These are phyloP conservation scores for Kuraishia borneana DNA, from an alignment of 805 yeast genomes.

Conservation along the genomic window DNA sequence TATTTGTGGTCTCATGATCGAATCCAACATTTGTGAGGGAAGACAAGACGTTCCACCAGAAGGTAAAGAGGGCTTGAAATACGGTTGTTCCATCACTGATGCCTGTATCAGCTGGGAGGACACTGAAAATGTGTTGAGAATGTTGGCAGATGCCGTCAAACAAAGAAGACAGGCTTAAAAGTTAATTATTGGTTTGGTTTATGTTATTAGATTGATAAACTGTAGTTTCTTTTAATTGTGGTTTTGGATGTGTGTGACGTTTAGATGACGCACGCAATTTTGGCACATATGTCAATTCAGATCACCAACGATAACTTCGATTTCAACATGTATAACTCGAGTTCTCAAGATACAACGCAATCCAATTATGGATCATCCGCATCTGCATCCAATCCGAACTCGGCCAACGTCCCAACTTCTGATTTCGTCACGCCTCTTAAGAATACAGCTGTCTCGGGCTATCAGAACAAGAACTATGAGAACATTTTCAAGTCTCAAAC, in stretches of 20 bases:
- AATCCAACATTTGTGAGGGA: constrained; percentile 85
- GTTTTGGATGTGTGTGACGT: not conserved
- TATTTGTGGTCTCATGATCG: constrained; percentile 93
- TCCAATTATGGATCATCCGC: not conserved
- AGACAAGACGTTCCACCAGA: constrained; percentile 67
- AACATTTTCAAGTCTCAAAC: not conserved
- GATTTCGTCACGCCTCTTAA: not conserved
- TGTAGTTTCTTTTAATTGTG: not conserved
- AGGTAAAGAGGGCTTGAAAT: constrained; percentile 51
- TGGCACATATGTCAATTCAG: no score
- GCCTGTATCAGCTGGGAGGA: constrained; percentile 92
- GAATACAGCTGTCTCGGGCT: not conserved
- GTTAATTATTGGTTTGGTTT: constrained; percentile 1
- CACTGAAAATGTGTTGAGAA: constrained; percentile 70
- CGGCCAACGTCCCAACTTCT: not conserved
- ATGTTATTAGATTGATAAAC: not conserved
- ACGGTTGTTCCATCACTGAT: constrained; percentile 96
- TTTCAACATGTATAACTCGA: not conserved
- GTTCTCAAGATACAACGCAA: not conserved
- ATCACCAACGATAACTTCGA: not conserved
- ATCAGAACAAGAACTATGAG: not conserved
- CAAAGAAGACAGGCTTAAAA: constrained; percentile 45
- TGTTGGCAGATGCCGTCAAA: constrained; percentile 75
- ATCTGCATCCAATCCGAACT: not conserved
- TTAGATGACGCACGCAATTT: not conserved